phyloP scores from a whole-genome alignment of 257 asterid genomes.

The Solanum bulbocastanum region DNA sequence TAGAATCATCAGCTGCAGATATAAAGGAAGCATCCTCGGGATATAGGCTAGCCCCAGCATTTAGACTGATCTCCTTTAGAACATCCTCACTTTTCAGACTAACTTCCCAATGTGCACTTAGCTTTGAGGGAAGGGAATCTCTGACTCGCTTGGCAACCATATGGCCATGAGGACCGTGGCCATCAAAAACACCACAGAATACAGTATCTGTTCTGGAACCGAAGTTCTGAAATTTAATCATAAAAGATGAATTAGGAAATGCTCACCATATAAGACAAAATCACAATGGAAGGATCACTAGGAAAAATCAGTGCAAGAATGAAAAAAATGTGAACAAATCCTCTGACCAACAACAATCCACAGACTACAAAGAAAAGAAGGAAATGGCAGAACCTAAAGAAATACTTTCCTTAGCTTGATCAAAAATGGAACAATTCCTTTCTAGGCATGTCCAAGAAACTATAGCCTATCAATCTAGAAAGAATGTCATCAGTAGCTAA shows the following conservation, averaged over 20 bases:
- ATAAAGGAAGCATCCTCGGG: conserved; percentile 40
- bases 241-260: conserved; percentile 5
- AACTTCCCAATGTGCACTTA: conserved; percentile 79
- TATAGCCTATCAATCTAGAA: background rate
- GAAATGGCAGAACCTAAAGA: background rate
- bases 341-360: background rate
- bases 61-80: conserved; percentile 49
- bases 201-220: conserved; percentile 79
- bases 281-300: background rate
- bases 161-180: conserved; percentile 92
- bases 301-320: background rate
- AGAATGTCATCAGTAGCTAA: background rate
- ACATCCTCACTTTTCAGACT: conserved; percentile 52
- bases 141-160: conserved; percentile 86
- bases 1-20: conserved; percentile 50
- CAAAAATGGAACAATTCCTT: background rate
- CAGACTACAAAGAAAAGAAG: background rate
- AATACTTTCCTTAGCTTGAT: background rate
- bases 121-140: conserved; percentile 77
- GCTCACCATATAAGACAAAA: background rate
- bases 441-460: background rate
- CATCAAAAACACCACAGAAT: conserved; percentile 93
- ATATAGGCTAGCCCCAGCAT: conserved; percentile 31
- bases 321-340: background rate
- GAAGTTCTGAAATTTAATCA: conserved; percentile 57